Evolutionary conservation across 1,284 basidiomycete genomes (phyloP), one percentile per base, ranked within the genome.

Genomic region (Hypsizygus ulmarius): DNA sequence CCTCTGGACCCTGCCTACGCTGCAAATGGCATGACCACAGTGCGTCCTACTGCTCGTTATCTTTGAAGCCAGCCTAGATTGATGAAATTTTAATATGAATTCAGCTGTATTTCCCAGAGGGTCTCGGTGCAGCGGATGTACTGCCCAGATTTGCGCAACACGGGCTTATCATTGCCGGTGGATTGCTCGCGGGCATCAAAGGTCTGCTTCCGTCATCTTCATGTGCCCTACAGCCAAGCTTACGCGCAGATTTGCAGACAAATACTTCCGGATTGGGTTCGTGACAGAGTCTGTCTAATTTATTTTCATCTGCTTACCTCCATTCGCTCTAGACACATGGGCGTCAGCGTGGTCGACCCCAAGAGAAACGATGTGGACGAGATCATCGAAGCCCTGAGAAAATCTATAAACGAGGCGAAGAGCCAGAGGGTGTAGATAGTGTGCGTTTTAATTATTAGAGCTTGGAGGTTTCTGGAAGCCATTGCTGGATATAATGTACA

Each of bases 11-110:
- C 80, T 1, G 72, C 77, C 4, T 75, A 78, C 47, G 79, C 87
- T n/a, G 93, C 94, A 4, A 95, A 95, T 62, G 93, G 93, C 39
- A 96, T 97, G 93, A 90, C 90, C 10, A 91, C 92, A 35, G 85
- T 84, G 59, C 50, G 77, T 64, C 15, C 18, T 25, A 14, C 10
- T 3, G 3, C 16, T 16, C n/a, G 16, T 18, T 35, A 16, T 8
- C 11, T 9, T 34, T 29, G 9, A 14, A 6, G 2, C 1, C 25
- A 15, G 12, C n/a, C 16, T 14, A 18, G 28, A 18, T 47, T 41
- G 7, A 29, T 6, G 14, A 30, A 12, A 39, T 33, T n/a, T 32
- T 25, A 6, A 36, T 42, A 28, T n/a, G 14, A 7, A 16, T 57
- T 29, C 55, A 85, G 79, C 61, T 90, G 36, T 90, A 88, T 68